Base-by-base conservation (phyloP, 495 filamentous ascomycete species). In the Podospora australis region DNA sequence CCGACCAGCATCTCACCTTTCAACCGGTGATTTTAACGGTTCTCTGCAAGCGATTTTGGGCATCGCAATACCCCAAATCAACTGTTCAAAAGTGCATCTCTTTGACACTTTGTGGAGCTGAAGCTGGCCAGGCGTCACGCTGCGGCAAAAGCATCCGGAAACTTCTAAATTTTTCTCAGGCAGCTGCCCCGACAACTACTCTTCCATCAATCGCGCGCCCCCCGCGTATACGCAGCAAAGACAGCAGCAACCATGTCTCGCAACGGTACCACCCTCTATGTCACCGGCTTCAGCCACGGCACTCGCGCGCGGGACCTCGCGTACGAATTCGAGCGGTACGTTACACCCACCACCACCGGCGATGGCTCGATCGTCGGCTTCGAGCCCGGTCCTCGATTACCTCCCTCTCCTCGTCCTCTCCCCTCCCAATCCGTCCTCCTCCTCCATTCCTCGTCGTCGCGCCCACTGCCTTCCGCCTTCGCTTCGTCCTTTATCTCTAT, bases 301-400 rank as follows among this genome's bases (percentile, higher is more conserved):
- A 99, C 92, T 67, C 90, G 92, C 76, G 92, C 92, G 67, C 89
- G 94, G 80, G 92, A 99, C 74, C 88, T 99, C 70, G 92, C 92
- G 76, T 97, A 96, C 87, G 92, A 99, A 80, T 96, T 96, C 86
- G 90, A 96, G 87, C 66, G 91, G 94, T 98, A 71, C 64, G 66
- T 67, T 55, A 19, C 39, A 34, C 58, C 65, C 56, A 36, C 32
- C 32, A 36, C 13, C 14, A 53, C 57, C 63, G 62, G 64, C 66
- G 63, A 70, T 67, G 57, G 59, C 60, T 66, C 70, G 67, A 70
- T 67, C 63, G 61, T 59, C 65, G 56, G 50, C 69, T 57, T 66
- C 70, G 66, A 67, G 59, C 51, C 56, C 63, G 63, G 39, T 63
- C 58, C 56, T 62, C 61, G 66, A 59, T 56, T 56, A 56, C 53